A percentile compares a stretch with the other conserved stretches of the same genome.
These are phyloP conservation scores for Bruguiera parviflora DNA, from an alignment of 345 rosid genomes.

Conservation along the genomic window DNA sequence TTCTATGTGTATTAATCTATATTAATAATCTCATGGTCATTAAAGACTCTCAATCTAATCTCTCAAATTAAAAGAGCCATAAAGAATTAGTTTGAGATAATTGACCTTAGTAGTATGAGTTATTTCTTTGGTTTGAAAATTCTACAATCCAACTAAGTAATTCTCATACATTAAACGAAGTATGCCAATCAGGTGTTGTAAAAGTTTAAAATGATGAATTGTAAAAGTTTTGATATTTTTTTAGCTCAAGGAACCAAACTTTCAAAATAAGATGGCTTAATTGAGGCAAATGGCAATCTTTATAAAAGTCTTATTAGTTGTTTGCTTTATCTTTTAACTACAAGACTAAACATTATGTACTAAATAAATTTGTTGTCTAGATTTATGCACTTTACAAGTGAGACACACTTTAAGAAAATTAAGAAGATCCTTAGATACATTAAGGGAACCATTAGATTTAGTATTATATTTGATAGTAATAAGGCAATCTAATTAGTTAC, in stretches of 20 bases:
- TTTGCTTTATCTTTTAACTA: not conserved
- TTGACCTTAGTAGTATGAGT: not conserved
- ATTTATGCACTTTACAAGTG: not conserved
- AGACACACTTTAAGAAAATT: not conserved
- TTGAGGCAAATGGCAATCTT: not conserved
- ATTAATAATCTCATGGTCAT: not conserved
- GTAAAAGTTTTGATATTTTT: not conserved
- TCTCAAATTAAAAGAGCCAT: not conserved
- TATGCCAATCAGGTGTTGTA: not conserved
- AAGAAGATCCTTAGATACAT: not conserved
- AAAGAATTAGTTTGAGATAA: not conserved
- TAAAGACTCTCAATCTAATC: not conserved
- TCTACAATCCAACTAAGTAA: not conserved
- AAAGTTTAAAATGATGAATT: not conserved
- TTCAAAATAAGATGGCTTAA: not conserved
- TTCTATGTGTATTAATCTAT: not conserved
- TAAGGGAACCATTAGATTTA: not conserved
- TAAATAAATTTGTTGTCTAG: not conserved
- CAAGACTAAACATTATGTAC: not conserved
- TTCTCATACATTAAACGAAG: not conserved
- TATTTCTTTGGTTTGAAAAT: not conserved
- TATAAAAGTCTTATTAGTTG: not conserved
- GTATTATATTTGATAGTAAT: too few relatives aligned
- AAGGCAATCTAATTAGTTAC: too few relatives aligned
- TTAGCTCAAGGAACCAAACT: too few relatives aligned